Percentiles rank a stretch among this genome's conserved stretches.
Evolutionary conservation across 2,329 filamentous ascomycete species (phyloP).

Genomic region (Apiospora malaysiana): DNA sequence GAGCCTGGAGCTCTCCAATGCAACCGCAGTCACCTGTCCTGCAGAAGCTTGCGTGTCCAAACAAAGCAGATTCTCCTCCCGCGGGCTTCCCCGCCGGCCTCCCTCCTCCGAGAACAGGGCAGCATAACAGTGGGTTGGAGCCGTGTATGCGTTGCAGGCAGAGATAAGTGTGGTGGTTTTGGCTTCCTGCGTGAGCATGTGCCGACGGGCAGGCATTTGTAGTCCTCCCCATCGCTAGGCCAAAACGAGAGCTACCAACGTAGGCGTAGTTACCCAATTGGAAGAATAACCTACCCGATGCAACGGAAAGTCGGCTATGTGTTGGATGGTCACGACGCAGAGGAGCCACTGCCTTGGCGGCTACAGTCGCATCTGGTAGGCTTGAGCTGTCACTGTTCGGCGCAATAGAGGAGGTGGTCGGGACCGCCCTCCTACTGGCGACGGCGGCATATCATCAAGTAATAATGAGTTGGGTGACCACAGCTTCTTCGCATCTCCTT

Average conservation of each 20-base stretch:
- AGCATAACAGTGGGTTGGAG: not conserved
- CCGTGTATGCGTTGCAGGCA: constrained; percentile 5
- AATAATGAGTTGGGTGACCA: not conserved
- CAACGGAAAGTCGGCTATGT: not conserved
- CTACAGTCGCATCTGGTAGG: constrained; percentile 1
- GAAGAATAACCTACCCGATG: not conserved
- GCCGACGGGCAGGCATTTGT: not conserved
- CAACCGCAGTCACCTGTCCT: constrained; percentile 11
- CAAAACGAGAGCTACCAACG: not conserved
- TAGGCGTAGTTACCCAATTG: not conserved
- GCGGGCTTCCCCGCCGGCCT: not conserved
- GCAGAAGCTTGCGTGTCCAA: constrained; percentile 4
- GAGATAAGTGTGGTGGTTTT: constrained; percentile 3
- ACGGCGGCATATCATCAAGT: constrained; percentile 2
- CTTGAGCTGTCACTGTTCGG: not conserved
- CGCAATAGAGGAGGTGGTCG: not conserved
- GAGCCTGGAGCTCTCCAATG: not conserved
- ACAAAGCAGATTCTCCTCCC: not conserved
- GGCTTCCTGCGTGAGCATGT: constrained; percentile 11
- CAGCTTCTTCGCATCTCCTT: not conserved
- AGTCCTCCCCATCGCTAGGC: not conserved
- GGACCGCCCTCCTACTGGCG: not conserved
- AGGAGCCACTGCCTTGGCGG: not conserved
- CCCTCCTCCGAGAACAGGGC: not conserved
- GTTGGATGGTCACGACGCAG: not conserved